Percentiles rank a stretch among this genome's conserved stretches.
These are phyloP conservation scores for Myxozyma vanderwaltii DNA, from an alignment of 805 yeast species.

Conservation along the genomic window DNA sequence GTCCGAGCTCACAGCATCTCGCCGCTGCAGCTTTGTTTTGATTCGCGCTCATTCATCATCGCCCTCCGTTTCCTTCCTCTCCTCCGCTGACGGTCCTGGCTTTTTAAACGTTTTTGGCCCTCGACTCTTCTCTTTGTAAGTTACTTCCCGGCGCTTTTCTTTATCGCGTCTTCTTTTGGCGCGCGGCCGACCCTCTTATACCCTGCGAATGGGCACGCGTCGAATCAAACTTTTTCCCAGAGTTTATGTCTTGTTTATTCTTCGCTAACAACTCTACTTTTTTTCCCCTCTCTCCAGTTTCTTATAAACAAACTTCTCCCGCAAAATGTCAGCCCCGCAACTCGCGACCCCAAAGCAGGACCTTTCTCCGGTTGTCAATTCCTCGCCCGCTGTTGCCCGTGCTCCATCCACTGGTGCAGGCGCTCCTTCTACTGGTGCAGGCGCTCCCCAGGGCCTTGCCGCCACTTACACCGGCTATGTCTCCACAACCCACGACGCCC, in stretches of 20 bases:
- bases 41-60: neutral
- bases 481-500: conserved; percentile 79
- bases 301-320: neutral
- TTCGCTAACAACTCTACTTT: conserved; percentile 1
- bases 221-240: conserved; percentile 11
- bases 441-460: conserved; percentile 29
- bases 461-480: conserved; percentile 75
- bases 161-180: neutral
- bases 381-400: conserved; percentile 5
- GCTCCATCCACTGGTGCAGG: neutral
- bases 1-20: too few relatives aligned
- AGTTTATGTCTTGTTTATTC: conserved; percentile 2
- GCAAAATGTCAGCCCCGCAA: conserved; percentile 14
- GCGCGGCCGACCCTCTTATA: too few relatives aligned
- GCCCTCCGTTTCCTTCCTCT: too few relatives aligned
- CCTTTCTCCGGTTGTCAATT: neutral
- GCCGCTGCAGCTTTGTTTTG: neutral
- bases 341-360: conserved; percentile 22
- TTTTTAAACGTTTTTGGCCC: neutral
- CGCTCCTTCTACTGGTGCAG: conserved; percentile 11
- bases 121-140: neutral
- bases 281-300: neutral
- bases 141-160: neutral
- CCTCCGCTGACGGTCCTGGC: neutral
- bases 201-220: conserved; percentile 13